Evolutionary conservation across 1,284 basidiomycete genomes (phyloP).

Genomic region (Puccinia polysora): DNA sequence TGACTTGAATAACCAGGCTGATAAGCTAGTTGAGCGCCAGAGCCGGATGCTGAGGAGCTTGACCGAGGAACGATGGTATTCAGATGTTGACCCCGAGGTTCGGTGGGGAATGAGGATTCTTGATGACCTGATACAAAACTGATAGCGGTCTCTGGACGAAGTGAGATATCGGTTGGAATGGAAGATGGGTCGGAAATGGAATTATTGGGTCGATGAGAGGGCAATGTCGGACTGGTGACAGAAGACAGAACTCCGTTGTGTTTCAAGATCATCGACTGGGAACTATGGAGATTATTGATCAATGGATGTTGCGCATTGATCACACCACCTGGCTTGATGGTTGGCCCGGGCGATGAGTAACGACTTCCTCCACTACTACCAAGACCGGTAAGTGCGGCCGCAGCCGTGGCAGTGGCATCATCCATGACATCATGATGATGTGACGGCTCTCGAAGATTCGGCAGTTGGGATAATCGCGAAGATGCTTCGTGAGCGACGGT

Average conservation of each 20-base stretch:
- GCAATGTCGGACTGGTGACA: constrained; percentile 1
- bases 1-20: not conserved
- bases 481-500: constrained; percentile 37
- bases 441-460: not conserved
- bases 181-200: constrained; percentile 51
- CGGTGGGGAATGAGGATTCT: not conserved
- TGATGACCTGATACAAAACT: constrained; percentile 6
- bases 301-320: constrained; percentile 47
- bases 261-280: constrained; percentile 3
- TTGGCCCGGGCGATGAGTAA: constrained; percentile 37
- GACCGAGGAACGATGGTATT: constrained; percentile 4
- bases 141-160: not conserved
- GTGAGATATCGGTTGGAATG: constrained; percentile 46
- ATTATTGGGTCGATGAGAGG: constrained; percentile 13
- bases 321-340: constrained; percentile 7
- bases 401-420: constrained; percentile 39
- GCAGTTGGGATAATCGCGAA: constrained; percentile 15
- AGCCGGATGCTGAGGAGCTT: constrained; percentile 4
- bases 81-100: not conserved
- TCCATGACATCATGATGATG: constrained; percentile 24
- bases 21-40: not conserved
- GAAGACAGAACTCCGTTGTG: not conserved
- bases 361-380: constrained; percentile 38
- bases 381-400: constrained; percentile 35
- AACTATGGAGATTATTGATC: constrained; percentile 48